A percentile compares a stretch with the other conserved stretches of the same genome.
Evolutionary conservation across 83 land plant genomes (phyloP).

Genomic region (Diphasiastrum complanatum): DNA sequence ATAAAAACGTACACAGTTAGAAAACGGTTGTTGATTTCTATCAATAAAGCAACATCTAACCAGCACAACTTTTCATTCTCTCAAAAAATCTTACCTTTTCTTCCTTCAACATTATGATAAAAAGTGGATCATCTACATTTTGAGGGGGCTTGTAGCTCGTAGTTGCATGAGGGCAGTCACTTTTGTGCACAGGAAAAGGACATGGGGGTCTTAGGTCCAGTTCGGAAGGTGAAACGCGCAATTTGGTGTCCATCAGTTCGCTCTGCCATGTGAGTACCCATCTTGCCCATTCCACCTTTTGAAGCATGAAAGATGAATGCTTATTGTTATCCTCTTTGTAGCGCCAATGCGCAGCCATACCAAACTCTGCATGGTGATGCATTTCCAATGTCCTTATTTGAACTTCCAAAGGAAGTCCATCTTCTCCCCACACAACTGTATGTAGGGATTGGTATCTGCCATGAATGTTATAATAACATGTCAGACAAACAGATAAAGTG

Average conservation of each 20-base stretch:
- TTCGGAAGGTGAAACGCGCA: slow-evolving; percentile 36
- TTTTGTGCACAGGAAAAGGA: slow-evolving; percentile 64
- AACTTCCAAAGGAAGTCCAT: slow-evolving; percentile 73
- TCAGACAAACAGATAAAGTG: background rate
- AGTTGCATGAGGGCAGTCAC: slow-evolving; percentile 53
- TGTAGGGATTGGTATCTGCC: slow-evolving; percentile 88
- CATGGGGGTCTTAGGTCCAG: slow-evolving; percentile 52
- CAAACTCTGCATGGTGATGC: slow-evolving; percentile 92
- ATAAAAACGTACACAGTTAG: background rate
- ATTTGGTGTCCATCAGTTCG: slow-evolving; percentile 61
- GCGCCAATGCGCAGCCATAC: slow-evolving; percentile 96
- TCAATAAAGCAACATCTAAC: background rate
- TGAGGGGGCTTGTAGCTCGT: slow-evolving; percentile 28
- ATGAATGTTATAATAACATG: background rate
- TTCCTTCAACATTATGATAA: slow-evolving; percentile 69
- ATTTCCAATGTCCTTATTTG: slow-evolving; percentile 86
- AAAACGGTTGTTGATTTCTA: too few species aligned
- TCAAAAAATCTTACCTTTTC: slow-evolving; percentile 34
- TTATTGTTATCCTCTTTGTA: slow-evolving; percentile 77
- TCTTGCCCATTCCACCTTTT: slow-evolving; percentile 94
- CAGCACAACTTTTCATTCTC: background rate
- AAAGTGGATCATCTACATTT: slow-evolving; percentile 63
- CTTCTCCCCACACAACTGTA: slow-evolving; percentile 76
- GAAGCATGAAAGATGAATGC: slow-evolving; percentile 65
- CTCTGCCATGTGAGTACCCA: slow-evolving; percentile 94